phyloP scores from a whole-genome alignment of 2,329 filamentous ascomycete genomes.

The Ceratocystiopsis sp. region DNA sequence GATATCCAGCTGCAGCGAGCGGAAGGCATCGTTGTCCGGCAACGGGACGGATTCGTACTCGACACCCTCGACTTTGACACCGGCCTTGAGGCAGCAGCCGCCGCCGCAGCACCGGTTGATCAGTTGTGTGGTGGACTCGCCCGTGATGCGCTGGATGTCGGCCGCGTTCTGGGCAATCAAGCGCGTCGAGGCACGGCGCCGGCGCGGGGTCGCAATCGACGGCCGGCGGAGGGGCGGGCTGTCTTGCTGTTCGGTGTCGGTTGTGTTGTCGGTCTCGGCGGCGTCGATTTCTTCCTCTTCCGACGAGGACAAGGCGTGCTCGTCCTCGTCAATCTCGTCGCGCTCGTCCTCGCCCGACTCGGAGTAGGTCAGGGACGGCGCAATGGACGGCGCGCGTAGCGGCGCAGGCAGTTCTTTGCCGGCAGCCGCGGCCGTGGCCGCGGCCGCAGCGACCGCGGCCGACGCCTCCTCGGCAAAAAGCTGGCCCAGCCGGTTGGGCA shows the following conservation, averaged over 20 bases:
- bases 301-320: constrained; percentile 22
- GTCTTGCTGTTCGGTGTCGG: too few relatives aligned
- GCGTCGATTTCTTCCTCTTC: constrained; percentile 5
- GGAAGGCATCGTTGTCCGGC: constrained; percentile 75
- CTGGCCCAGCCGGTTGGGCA: constrained; percentile 7
- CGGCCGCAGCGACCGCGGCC: constrained; percentile 6
- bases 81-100: constrained; percentile 40
- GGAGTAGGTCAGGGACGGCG: constrained; percentile 46
- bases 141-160: constrained; percentile 46
- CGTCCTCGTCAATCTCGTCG: constrained; percentile 28
- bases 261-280: too few relatives aligned
- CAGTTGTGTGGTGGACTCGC: constrained; percentile 43
- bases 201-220: constrained; percentile 17
- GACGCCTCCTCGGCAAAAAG: constrained; percentile 10
- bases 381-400: constrained; percentile 29
- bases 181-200: constrained; percentile 50
- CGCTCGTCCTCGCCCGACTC: constrained; percentile 41
- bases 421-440: constrained; percentile 19
- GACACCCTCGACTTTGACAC: constrained; percentile 25
- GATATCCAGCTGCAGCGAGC: constrained; percentile 60
- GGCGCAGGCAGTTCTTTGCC: constrained; percentile 26
- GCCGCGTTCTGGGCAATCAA: constrained; percentile 47
- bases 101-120: constrained; percentile 48
- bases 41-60: constrained; percentile 35
- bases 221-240: neutral